These are phyloP conservation scores for Hibiscus tridactylites DNA, from an alignment of 345 rosid genomes.

Conservation along the genomic window DNA sequence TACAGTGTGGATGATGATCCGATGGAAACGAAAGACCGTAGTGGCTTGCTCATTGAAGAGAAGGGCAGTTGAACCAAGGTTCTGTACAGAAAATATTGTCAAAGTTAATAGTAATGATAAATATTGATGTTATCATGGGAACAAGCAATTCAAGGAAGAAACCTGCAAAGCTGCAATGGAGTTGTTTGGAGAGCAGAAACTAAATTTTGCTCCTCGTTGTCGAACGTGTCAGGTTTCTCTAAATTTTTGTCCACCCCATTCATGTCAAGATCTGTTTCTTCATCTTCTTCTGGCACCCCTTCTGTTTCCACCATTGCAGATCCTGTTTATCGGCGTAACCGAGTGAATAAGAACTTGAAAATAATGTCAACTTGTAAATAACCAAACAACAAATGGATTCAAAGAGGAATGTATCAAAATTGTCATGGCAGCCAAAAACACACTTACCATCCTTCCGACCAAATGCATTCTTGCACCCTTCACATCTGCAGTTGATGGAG, in stretches of 20 bases:
- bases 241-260: constrained; percentile 24
- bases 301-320: constrained; percentile 42
- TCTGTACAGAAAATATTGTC: constrained; percentile 25
- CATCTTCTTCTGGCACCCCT: constrained; percentile 37
- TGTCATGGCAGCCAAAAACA: neutral
- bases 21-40: constrained; percentile 39
- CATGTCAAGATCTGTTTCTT: constrained; percentile 54
- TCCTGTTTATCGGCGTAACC: constrained; percentile 31
- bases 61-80: constrained; percentile 56
- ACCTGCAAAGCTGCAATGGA: constrained; percentile 73
- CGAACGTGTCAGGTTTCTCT: constrained; percentile 33
- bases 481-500: constrained; percentile 92
- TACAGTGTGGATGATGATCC: constrained; percentile 34
- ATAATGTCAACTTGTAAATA: neutral
- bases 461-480: constrained; percentile 88
- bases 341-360: neutral
- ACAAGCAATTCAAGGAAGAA: neutral
- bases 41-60: constrained; percentile 58
- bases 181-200: constrained; percentile 52
- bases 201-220: constrained; percentile 48
- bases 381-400: neutral
- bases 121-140: neutral
- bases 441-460: constrained; percentile 86
- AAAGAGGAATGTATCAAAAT: neutral
- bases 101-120: neutral